Conservation (phyloP, 352 stramenopile species). For the Phytophthora chlamydospora region DNA sequence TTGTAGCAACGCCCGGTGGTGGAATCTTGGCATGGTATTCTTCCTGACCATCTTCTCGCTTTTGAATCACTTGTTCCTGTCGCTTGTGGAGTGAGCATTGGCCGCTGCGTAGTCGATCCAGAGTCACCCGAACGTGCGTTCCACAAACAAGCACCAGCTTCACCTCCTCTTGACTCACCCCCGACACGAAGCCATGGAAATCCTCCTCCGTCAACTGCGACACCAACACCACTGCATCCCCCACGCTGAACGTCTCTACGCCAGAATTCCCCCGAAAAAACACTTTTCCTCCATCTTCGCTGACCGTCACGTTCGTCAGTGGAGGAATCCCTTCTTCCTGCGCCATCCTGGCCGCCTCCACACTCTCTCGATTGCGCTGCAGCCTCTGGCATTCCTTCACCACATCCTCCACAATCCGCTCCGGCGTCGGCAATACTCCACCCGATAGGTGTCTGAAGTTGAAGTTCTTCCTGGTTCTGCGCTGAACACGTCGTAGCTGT, state of each 20-base stretch:
- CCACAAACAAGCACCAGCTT: conserved; percentile 63
- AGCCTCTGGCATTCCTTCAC: conserved; percentile 29
- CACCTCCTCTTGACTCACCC: conserved; percentile 40
- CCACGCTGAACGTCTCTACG: conserved; percentile 42
- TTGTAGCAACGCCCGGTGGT: conserved; percentile 6
- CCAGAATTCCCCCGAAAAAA: conserved; percentile 3
- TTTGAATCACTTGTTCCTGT: conserved; percentile 1
- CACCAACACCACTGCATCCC: conserved; percentile 58
- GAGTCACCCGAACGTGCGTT: conserved; percentile 32
- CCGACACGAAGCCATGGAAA: conserved; percentile 62
- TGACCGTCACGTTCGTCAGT: conserved; percentile 7
- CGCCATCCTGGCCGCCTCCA: conserved; percentile 15
- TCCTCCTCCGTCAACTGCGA: conserved; percentile 64
- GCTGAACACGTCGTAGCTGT: conserved; percentile 36
- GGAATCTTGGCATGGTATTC: neutral
- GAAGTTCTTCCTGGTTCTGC: conserved; percentile 42
- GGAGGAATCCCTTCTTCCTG: conserved; percentile 6
- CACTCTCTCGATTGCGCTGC: conserved; percentile 23
- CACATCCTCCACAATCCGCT: conserved; percentile 51
- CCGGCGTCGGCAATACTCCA: conserved; percentile 43
- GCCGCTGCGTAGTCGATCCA: conserved; percentile 43
- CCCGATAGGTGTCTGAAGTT: conserved; percentile 64
- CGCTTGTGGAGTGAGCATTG: conserved; percentile 53
- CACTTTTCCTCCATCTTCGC: conserved; percentile 23
- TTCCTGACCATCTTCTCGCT: conserved; percentile 10